These are phyloP conservation scores for Aspergillus nanangensis DNA, from an alignment of 495 filamentous ascomycete genomes.

Conservation along the genomic window DNA sequence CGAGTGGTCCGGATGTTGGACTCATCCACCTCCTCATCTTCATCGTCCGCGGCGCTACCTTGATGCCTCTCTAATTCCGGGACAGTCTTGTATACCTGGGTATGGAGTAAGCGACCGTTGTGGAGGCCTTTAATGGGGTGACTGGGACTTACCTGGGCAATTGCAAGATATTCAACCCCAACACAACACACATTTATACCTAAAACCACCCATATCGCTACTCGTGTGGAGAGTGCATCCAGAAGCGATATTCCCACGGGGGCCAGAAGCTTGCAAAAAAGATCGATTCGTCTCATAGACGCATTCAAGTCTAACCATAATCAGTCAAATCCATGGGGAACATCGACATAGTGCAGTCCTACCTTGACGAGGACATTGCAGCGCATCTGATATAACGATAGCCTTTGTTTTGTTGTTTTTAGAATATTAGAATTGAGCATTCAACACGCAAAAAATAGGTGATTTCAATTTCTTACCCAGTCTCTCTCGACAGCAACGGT, in stretches of 20 bases:
- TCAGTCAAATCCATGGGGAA: not conserved
- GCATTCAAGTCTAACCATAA: constrained; percentile 45
- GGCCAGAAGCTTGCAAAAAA: constrained; percentile 65
- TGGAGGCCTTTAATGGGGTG: not conserved
- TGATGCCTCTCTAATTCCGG: constrained; percentile 27
- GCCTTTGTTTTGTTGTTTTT: constrained; percentile 19
- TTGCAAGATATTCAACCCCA: constrained; percentile 52
- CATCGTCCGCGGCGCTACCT: not conserved
- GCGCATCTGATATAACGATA: constrained; percentile 38
- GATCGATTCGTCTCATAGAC: constrained; percentile 66
- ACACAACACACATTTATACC: constrained; percentile 39
- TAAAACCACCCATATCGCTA: constrained; percentile 46
- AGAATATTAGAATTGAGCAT: not conserved
- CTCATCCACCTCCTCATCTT: constrained; percentile 1
- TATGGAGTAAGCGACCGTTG: not conserved
- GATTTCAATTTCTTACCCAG: constrained; percentile 46
- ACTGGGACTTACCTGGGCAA: constrained; percentile 38
- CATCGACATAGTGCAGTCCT: too few species aligned
- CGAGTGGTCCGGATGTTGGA: not conserved
- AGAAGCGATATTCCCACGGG: constrained; percentile 55
- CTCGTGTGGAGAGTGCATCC: constrained; percentile 37
- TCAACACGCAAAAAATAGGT: too few species aligned
- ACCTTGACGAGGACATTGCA: constrained; percentile 33
- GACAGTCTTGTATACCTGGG: constrained; percentile 36
- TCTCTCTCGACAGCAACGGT: constrained; percentile 62